Conservation (phyloP, 164 flowering plant species). For the Pachysandra terminalis region DNA sequence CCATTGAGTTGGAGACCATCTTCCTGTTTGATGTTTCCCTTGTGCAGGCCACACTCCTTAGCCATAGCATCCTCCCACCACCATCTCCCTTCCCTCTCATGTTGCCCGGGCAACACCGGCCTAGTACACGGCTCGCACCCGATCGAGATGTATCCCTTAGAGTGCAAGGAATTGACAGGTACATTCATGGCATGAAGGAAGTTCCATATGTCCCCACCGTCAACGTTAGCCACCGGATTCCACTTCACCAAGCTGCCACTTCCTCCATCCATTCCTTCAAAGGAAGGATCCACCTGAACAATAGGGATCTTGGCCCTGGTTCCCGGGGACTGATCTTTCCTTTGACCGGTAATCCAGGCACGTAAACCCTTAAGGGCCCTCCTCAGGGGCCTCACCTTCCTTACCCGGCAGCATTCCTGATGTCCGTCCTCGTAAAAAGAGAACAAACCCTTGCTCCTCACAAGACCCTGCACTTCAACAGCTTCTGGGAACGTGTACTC, state of each 20-base stretch:
- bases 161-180: constrained; percentile 79
- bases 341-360: constrained; percentile 92
- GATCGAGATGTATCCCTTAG: constrained; percentile 78
- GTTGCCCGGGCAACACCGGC: constrained; percentile 90
- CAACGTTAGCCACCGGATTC: constrained; percentile 89
- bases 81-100: constrained; percentile 99
- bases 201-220: constrained; percentile 69
- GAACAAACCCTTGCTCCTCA: constrained; percentile 83
- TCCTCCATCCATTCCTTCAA: constrained; percentile 90
- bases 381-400: constrained; percentile 90
- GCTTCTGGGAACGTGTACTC: constrained; percentile 99
- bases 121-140: constrained; percentile 99
- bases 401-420: constrained; percentile 94
- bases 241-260: constrained; percentile 85
- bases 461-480: constrained; percentile 83
- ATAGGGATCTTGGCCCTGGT: constrained; percentile 79
- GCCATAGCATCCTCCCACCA: constrained; percentile 99
- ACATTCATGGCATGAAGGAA: constrained; percentile 85
- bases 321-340: constrained; percentile 85
- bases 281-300: constrained; percentile 84
- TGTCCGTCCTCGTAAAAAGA: constrained; percentile 96
- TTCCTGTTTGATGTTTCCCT: constrained; percentile 67
- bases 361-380: constrained; percentile 82
- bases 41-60: constrained; percentile 97
- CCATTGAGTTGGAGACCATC: constrained; percentile 35